Percentiles rank a stretch among this genome's conserved stretches.
These are phyloP conservation scores for Camellia granthamiana DNA, from an alignment of 148 eudicot species.

Conservation along the genomic window DNA sequence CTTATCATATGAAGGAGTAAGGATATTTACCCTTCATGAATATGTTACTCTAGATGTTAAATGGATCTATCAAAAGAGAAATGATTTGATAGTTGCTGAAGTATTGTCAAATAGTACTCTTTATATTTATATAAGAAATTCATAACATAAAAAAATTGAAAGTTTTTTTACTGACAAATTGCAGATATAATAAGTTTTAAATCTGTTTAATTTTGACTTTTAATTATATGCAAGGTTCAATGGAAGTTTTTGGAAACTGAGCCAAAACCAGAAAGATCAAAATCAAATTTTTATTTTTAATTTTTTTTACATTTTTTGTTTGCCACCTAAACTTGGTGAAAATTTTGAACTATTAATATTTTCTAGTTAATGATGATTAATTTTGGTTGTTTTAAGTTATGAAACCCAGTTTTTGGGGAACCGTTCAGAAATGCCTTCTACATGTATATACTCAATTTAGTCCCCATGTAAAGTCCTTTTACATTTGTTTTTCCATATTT, in stretches of 20 bases:
- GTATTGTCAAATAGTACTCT: not conserved
- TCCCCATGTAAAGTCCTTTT: too few relatives aligned
- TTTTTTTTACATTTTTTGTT: too few relatives aligned
- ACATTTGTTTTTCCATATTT: not conserved
- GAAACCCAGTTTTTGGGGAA: not conserved
- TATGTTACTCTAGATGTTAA: not conserved
- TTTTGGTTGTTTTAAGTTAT: not conserved
- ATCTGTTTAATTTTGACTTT: not conserved
- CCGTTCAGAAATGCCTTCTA: slow-evolving; percentile 10
- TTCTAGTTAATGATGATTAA: not conserved
- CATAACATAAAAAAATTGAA: not conserved
- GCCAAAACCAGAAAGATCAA: not conserved
- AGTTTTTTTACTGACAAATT: not conserved
- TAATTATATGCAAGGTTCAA: not conserved
- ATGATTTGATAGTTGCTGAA: slow-evolving; percentile 4
- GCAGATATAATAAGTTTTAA: not conserved
- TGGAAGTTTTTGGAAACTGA: slow-evolving; percentile 1
- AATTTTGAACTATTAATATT: not conserved
- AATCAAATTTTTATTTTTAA: not conserved
- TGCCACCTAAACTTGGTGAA: not conserved
- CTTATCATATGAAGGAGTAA: slow-evolving; percentile 97
- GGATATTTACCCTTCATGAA: slow-evolving; percentile 16
- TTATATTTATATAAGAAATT: not conserved
- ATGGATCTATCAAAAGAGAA: not conserved
- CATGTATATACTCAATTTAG: not conserved